Evolutionary conservation across 805 yeast genomes (phyloP), one percentile per base, ranked within the genome.

Genomic region (Metschnikowia borealis): DNA sequence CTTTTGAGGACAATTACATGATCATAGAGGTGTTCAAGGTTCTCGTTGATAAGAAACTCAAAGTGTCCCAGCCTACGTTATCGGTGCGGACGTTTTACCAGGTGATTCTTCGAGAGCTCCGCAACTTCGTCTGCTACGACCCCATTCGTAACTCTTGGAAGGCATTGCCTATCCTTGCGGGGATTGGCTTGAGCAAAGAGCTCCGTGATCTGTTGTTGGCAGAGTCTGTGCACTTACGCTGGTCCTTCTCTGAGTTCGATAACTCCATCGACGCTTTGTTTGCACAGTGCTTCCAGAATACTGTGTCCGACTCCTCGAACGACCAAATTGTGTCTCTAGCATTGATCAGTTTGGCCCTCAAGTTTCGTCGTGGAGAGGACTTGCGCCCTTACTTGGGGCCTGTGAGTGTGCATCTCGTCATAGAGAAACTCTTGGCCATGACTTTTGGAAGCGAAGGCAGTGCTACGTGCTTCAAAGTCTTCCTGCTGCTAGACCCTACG

Each of bases 21-120:
- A 66, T 79, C 1, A 64, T 78, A 37, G 84, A 80, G 52, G 79
- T 75, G 17, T 79, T 75, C 62, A 75, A 73, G 52, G 68, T 71
- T 42, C 62, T 79, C 10, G 53, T 74, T 14, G 78, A 73, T 46
- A 71, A 71, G 54, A 80, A 80, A 58, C 66, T 71, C 50, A 67
- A 66, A 50, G 62, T 78, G 6, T 76, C 81, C 11, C 71, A 70
- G 52, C 85, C 85, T 2, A 70, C 81, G 0, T 53, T 80, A 17
- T 60, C 78, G 1, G 68, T 79, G 39, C 66, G 71, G 55, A 62
- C 63, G 2, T 80, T 77, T 60, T 80, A 78, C 58, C 56, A 61
- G 5, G 64, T 71, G 0, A 37, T 78, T 3, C 46, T 63, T 17
- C 65, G 62, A 15, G 80, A 74, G 38, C 60, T 62, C 58, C 55